Conservation (phyloP, 108 stramenopile genomes). For the Nitzschia sp. region DNA sequence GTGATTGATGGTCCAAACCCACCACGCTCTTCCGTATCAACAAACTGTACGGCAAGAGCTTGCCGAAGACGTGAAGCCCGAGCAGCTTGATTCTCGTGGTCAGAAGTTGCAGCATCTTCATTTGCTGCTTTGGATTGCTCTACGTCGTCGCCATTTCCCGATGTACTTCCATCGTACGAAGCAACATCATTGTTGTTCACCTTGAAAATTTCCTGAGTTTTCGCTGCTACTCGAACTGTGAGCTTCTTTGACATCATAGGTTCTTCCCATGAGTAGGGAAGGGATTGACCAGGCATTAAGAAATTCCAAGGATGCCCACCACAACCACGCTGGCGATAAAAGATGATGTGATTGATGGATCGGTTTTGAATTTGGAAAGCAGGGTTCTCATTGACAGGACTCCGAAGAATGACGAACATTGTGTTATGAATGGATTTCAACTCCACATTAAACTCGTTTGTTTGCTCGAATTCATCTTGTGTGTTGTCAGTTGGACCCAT, state of each 20-base stretch:
- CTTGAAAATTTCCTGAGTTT: conserved; percentile 22
- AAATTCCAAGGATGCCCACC: conserved; percentile 73
- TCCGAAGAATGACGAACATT: conserved; percentile 74
- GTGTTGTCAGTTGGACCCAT: neutral
- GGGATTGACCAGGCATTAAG: conserved; percentile 75
- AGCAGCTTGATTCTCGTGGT: conserved; percentile 18
- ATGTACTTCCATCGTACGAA: neutral
- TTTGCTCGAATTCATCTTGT: conserved; percentile 4
- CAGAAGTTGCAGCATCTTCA: neutral
- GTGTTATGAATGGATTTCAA: conserved; percentile 77
- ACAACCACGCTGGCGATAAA: conserved; percentile 79
- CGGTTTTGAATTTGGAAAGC: conserved; percentile 88
- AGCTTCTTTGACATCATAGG: conserved; percentile 84
- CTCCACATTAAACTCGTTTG: conserved; percentile 66
- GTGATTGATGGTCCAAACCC: conserved; percentile 63
- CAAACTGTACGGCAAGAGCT: conserved; percentile 47
- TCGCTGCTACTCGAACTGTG: conserved; percentile 60
- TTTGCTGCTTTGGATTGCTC: neutral
- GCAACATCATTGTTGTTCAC: conserved; percentile 7
- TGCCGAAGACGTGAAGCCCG: conserved; percentile 27
- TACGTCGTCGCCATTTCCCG: conserved; percentile 1
- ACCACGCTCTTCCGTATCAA: conserved; percentile 73
- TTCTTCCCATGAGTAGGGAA: conserved; percentile 84
- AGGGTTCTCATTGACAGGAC: conserved; percentile 49
- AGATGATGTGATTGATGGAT: conserved; percentile 65